Conservation (phyloP, 2,329 filamentous ascomycete genomes). For the Phialocephala subalpina region DNA sequence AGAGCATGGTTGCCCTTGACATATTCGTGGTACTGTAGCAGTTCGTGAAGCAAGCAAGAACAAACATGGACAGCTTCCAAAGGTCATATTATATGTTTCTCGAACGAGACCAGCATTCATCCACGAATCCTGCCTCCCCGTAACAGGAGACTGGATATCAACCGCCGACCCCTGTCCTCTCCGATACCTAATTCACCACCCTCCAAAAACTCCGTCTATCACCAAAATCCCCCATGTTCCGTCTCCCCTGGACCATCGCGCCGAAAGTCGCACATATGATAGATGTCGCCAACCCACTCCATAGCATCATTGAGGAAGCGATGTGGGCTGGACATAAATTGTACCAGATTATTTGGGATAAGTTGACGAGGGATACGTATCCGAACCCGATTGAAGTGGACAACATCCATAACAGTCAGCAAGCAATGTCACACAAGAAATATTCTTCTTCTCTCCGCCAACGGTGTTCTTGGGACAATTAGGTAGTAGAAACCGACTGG, state of each 20-base stretch:
- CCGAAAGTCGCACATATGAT: conserved; percentile 15
- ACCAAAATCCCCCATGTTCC: conserved; percentile 10
- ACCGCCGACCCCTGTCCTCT: conserved; percentile 22
- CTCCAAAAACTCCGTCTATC: conserved; percentile 21
- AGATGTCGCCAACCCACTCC: conserved; percentile 12
- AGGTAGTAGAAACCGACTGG: no score
- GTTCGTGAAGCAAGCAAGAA: no score
- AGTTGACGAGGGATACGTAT: conserved; percentile 16
- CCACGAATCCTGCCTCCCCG: conserved; percentile 16
- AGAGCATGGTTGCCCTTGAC: no score
- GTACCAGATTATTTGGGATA: conserved; percentile 22
- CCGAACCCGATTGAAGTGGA: conserved; percentile 32
- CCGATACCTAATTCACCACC: conserved; percentile 27
- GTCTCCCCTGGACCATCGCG: conserved; percentile 30
- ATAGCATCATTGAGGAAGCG: conserved; percentile 27
- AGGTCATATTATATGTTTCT: no score
- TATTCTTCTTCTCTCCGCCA: no score
- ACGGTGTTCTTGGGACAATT: no score
- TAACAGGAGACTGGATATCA: conserved; percentile 28
- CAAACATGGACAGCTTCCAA: no score
- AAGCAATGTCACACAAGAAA: no score
- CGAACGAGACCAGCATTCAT: conserved; percentile 31
- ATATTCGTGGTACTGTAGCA: no score
- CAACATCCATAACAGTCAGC: conserved; percentile 16
- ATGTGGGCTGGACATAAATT: conserved; percentile 19